Evolutionary conservation across 352 stramenopile genomes (phyloP).

Genomic region (Pythium angustatum): DNA sequence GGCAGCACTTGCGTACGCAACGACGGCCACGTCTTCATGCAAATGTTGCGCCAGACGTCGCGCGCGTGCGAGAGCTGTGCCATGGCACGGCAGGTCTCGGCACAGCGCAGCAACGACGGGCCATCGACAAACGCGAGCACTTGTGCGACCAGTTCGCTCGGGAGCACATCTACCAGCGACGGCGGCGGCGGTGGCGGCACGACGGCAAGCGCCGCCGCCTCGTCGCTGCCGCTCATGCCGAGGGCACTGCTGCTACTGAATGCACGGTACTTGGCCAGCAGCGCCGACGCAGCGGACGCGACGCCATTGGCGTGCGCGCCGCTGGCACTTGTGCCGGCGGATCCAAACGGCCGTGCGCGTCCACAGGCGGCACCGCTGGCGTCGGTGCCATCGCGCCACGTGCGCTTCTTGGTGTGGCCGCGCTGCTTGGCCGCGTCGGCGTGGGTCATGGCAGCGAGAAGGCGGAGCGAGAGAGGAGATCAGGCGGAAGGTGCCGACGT

Average conservation of each 20-base stretch:
- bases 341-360: slow-evolving; percentile 16
- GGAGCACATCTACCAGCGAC: slow-evolving; percentile 45
- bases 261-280: slow-evolving; percentile 29
- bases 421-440: slow-evolving; percentile 29
- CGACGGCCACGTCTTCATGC: slow-evolving; percentile 55
- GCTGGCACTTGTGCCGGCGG: slow-evolving; percentile 11
- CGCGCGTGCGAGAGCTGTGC: slow-evolving; percentile 51
- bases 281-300: slow-evolving; percentile 43
- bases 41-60: slow-evolving; percentile 71
- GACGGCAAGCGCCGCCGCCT: too few species aligned
- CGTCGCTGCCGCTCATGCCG: too few species aligned
- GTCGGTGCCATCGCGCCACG: slow-evolving; percentile 36
- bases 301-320: slow-evolving; percentile 12
- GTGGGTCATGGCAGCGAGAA: slow-evolving; percentile 28
- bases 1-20: slow-evolving; percentile 57
- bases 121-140: slow-evolving; percentile 57
- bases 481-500: background rate
- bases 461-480: background rate
- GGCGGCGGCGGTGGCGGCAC: slow-evolving; percentile 2
- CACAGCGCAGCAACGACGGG: slow-evolving; percentile 50
- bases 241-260: slow-evolving; percentile 24
- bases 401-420: slow-evolving; percentile 50
- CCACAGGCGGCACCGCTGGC: slow-evolving; percentile 18
- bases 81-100: slow-evolving; percentile 47
- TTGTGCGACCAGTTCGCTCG: slow-evolving; percentile 53